Conservation (phyloP, 352 stramenopile genomes). For the Phytophthora kernoviae region DNA sequence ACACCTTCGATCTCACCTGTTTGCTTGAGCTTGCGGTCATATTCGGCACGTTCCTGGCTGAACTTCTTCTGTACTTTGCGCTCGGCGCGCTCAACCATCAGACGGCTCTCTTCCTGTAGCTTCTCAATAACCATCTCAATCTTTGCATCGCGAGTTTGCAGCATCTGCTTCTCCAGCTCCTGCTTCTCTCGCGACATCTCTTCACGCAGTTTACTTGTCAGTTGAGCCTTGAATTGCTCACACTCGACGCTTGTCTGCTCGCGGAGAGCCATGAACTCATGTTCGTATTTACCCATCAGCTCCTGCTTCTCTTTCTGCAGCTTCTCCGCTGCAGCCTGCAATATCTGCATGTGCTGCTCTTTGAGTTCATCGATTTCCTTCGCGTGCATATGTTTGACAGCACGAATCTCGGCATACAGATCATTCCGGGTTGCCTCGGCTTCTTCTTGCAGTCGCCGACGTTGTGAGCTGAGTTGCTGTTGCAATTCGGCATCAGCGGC, state of each 20-base stretch:
- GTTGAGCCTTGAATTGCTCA: conserved; percentile 66
- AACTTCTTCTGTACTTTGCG: conserved; percentile 50
- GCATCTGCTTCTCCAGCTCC: conserved; percentile 71
- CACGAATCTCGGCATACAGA: conserved; percentile 52
- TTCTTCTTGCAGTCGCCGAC: conserved; percentile 74
- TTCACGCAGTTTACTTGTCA: conserved; percentile 54
- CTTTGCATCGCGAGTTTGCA: conserved; percentile 74
- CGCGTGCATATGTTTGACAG: conserved; percentile 49
- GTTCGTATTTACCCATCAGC: conserved; percentile 63
- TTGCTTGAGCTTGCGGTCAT: conserved; percentile 76
- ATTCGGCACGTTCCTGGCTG: conserved; percentile 66
- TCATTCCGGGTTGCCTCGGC: conserved; percentile 65
- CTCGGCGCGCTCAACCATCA: conserved; percentile 60
- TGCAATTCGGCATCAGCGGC: conserved; percentile 78
- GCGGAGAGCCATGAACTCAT: conserved; percentile 50
- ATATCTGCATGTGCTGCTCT: conserved; percentile 39
- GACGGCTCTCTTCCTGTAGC: conserved; percentile 68
- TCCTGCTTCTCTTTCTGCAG: conserved; percentile 72
- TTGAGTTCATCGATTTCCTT: conserved; percentile 75
- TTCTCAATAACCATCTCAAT: conserved; percentile 85
- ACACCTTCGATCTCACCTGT: conserved; percentile 77
- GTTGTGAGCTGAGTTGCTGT: conserved; percentile 75
- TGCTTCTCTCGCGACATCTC: conserved; percentile 67
- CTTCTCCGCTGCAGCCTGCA: conserved; percentile 42
- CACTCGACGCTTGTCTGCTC: conserved; percentile 69